Base-by-base conservation (phyloP, 192 early-diverging fungal species). In the Coemansia sp. region DNA sequence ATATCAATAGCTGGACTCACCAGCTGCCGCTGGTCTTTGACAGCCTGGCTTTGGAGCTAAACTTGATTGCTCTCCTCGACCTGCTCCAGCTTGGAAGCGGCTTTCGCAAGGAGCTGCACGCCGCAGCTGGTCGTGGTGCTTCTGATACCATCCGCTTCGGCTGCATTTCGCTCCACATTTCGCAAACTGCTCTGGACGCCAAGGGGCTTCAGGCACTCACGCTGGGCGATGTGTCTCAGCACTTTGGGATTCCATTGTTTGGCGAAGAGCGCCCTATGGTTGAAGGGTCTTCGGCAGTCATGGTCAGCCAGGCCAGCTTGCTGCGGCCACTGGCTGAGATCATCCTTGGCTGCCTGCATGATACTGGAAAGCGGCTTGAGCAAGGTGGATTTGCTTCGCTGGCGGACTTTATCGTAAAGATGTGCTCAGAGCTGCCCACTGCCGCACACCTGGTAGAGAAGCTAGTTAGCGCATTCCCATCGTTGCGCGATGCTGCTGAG, bases 91-190 rank as follows among this genome's bases (percentile, higher is more conserved):
- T 94, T 59, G 93, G 93, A 20, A 88, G 88, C 49, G 90, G 89
- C 26, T 95, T 84, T 64, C 81, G 88, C 25, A 63, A 67, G 28
- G 86, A 88, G 37, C 84, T 95, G 19, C 85, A 88, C 62, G 80
- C 81, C 14, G 80, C 81, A 11, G 68, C 78, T 26, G 89, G 78
- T 23, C 72, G 91, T 22, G 89, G 91, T 12, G 90, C 88, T 0
- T 88, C 90, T 17, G 87, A 91, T 56, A 89, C 87, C 2, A 88
- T 94, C 25, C 77, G 84, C 36, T 94, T 89, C 81, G 93, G 93
- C 8, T 84, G 85, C 64, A 91, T 95, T 83, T 87, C 89, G 47
- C 77, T 93, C 61, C 90, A 94, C 61, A 91, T 95, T 36, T 86
- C 89, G 0, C 85, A 86, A 26, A 82, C 83, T 0, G 59, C 71